Conservation (phyloP, 2,329 filamentous ascomycete species). For the Teratosphaeria viscida region DNA sequence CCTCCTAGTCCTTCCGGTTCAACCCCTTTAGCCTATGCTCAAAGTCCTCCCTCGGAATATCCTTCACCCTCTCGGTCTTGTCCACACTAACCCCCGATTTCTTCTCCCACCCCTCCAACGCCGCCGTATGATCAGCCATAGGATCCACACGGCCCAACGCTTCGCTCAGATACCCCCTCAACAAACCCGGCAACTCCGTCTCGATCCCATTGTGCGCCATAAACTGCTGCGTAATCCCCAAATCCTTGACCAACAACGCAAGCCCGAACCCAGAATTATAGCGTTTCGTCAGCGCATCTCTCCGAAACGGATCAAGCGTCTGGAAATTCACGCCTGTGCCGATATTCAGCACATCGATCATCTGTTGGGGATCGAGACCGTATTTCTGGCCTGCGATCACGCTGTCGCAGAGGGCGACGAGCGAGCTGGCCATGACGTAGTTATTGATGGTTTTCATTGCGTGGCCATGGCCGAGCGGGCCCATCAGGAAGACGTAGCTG, state of each 20-base stretch:
- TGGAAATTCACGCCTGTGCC: constrained; percentile 31
- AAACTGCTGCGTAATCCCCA: constrained; percentile 27
- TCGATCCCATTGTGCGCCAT: constrained; percentile 24
- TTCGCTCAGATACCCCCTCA: constrained; percentile 24
- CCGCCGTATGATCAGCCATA: constrained; percentile 26
- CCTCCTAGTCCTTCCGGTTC: neutral
- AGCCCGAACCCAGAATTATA: constrained; percentile 27
- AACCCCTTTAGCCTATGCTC: constrained; percentile 18
- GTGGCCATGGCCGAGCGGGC: constrained; percentile 25
- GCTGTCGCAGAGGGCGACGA: constrained; percentile 23
- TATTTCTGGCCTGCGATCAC: constrained; percentile 27
- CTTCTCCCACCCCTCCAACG: constrained; percentile 27
- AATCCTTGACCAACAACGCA: constrained; percentile 26
- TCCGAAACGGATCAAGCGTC: constrained; percentile 21
- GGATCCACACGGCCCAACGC: constrained; percentile 21
- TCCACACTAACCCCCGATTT: constrained; percentile 24
- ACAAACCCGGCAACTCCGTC: constrained; percentile 21
- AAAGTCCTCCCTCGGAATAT: constrained; percentile 17
- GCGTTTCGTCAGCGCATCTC: constrained; percentile 17
- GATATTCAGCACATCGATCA: constrained; percentile 34
- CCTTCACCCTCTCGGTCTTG: constrained; percentile 17
- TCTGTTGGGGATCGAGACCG: constrained; percentile 27
- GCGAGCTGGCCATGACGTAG: constrained; percentile 27
- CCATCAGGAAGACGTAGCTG: constrained; percentile 27
- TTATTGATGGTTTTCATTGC: constrained; percentile 31